These are phyloP conservation scores for Debaryomyces fabryi DNA, from an alignment of 1,139 yeast genomes.

Conservation along the genomic window DNA sequence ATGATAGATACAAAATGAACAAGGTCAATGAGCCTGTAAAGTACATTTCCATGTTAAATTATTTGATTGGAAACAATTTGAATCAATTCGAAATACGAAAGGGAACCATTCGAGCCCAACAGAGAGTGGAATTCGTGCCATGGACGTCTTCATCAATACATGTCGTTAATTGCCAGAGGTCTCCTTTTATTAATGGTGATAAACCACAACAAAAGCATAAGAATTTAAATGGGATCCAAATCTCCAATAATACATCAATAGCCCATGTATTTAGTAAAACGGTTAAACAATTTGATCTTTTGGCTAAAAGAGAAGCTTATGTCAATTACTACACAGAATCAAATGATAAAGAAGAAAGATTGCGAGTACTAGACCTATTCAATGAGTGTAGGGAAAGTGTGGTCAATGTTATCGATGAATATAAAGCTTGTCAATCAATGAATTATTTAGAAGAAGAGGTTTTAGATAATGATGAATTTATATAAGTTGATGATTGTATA, in stretches of 20 bases:
- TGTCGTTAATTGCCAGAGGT: conserved; percentile 73
- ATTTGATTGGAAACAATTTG: conserved; percentile 65
- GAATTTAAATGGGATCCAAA: conserved; percentile 70
- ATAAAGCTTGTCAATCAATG: conserved; percentile 58
- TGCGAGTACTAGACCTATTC: conserved; percentile 69
- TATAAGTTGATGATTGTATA: conserved; percentile 9
- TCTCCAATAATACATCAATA: conserved; percentile 78
- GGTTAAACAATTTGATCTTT: conserved; percentile 74
- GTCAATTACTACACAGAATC: conserved; percentile 71
- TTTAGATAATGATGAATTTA: conserved; percentile 13
- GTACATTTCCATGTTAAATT: conserved; percentile 74
- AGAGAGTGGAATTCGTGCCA: conserved; percentile 79
- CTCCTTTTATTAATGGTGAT: conserved; percentile 53
- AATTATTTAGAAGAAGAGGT: conserved; percentile 54
- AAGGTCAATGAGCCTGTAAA: conserved; percentile 46
- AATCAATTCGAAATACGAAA: conserved; percentile 80
- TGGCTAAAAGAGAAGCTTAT: conserved; percentile 83
- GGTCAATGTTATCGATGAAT: conserved; percentile 70
- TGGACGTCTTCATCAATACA: conserved; percentile 86
- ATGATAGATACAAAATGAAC: conserved; percentile 79
- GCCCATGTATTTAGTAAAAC: conserved; percentile 66
- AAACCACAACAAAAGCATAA: conserved; percentile 25
- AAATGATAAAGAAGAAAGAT: conserved; percentile 46
- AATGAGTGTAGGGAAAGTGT: conserved; percentile 78
- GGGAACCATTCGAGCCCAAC: conserved; percentile 76